These are phyloP conservation scores for Aspergillus arachidicola DNA, from an alignment of 2,329 filamentous ascomycete species.

Conservation along the genomic window DNA sequence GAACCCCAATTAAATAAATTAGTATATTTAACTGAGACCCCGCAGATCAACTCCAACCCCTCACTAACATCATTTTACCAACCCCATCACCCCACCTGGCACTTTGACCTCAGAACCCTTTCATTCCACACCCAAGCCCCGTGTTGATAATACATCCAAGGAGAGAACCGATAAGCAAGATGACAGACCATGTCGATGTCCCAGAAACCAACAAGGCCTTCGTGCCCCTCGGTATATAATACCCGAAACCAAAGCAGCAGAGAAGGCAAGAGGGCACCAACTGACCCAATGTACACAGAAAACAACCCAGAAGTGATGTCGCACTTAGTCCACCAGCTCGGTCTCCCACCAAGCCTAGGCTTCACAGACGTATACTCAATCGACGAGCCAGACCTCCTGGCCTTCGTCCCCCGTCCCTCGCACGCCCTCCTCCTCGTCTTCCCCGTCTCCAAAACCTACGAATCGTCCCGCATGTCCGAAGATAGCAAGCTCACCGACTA, in stretches of 20 bases:
- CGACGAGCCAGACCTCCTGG: slow-evolving; percentile 79
- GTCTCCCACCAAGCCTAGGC: slow-evolving; percentile 73
- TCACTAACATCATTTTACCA: slow-evolving; percentile 6
- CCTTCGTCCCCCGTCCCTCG: slow-evolving; percentile 84
- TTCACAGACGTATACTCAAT: slow-evolving; percentile 94
- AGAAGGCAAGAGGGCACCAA: slow-evolving; percentile 13
- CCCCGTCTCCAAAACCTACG: slow-evolving; percentile 78
- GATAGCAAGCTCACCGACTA: slow-evolving; percentile 69
- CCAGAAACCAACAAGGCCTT: slow-evolving; percentile 49
- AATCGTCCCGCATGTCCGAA: slow-evolving; percentile 73
- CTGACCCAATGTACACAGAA: slow-evolving; percentile 43
- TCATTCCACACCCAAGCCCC: neutral
- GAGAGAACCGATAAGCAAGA: slow-evolving; percentile 4
- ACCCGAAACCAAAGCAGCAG: slow-evolving; percentile 1
- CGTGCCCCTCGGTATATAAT: slow-evolving; percentile 47
- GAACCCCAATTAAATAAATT: neutral
- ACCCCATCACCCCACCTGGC: neutral
- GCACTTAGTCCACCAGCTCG: slow-evolving; percentile 76
- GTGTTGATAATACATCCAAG: neutral
- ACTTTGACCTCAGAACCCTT: neutral
- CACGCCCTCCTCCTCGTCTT: slow-evolving; percentile 91
- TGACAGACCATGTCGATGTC: slow-evolving; percentile 41
- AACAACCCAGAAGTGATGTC: slow-evolving; percentile 90
- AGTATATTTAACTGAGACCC: neutral
- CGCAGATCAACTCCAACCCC: slow-evolving; percentile 3